Percentiles rank a stretch among this genome's conserved stretches.
Conservation (phyloP, 495 filamentous ascomycete species). For the Haplographium delicatum region DNA sequence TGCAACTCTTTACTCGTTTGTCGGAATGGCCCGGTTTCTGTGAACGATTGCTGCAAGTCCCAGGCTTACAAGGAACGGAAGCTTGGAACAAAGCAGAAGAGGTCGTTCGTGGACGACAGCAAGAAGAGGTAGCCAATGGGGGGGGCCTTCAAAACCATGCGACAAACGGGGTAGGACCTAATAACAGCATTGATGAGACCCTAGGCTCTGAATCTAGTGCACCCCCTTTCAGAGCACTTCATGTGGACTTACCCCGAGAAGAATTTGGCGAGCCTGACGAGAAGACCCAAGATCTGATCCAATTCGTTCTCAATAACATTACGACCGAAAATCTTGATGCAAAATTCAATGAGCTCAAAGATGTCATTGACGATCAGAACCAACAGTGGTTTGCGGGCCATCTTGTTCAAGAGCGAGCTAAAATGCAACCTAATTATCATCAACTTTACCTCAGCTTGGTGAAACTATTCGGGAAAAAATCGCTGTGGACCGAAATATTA, state of each 20-base stretch:
- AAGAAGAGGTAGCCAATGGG: conserved; percentile 43
- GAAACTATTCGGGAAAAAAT: conserved; percentile 69
- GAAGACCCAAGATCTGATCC: conserved; percentile 83
- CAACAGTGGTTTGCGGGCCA: conserved; percentile 96
- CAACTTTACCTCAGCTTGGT: conserved; percentile 86
- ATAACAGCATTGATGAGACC: conserved; percentile 56
- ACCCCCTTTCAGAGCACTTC: conserved; percentile 66
- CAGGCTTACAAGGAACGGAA: conserved; percentile 75
- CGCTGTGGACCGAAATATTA: conserved; percentile 80
- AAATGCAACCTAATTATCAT: conserved; percentile 94
- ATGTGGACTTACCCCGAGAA: conserved; percentile 60
- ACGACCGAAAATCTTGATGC: conserved; percentile 79
- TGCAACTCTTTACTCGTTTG: conserved; percentile 78
- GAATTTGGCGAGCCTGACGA: conserved; percentile 69
- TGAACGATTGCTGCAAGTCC: conserved; percentile 71
- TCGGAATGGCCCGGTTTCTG: conserved; percentile 91
- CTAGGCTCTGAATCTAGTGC: conserved; percentile 44
- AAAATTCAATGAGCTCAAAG: conserved; percentile 73
- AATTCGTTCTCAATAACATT: conserved; percentile 95
- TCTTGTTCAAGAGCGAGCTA: conserved; percentile 93
- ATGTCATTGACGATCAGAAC: conserved; percentile 70
- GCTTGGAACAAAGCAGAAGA: conserved; percentile 78
- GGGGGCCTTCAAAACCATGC: conserved; percentile 18
- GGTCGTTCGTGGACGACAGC: conserved; percentile 61
- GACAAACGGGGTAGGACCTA: conserved; percentile 69